Conservation (phyloP, 2,329 filamentous ascomycete genomes). For the Blumeria graminis region DNA sequence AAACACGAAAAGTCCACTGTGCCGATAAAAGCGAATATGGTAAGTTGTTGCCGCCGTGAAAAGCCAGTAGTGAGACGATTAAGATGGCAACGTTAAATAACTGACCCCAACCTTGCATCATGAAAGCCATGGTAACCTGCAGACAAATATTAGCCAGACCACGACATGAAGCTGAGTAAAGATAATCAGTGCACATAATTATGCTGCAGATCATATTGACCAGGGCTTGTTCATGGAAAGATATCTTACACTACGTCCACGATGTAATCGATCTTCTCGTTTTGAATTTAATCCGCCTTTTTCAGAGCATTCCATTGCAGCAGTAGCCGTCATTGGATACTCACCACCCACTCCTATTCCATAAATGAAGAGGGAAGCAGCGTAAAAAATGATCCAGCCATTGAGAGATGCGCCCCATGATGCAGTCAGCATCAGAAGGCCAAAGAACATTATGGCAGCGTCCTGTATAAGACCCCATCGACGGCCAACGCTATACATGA, state of each 20-base stretch:
- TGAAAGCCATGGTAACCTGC: conserved; percentile 66
- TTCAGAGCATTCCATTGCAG: conserved; percentile 80
- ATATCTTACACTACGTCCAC: conserved; percentile 43
- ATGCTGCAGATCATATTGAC: neutral
- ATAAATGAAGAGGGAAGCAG: conserved; percentile 85
- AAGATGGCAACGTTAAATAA: conserved; percentile 81
- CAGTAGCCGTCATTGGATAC: conserved; percentile 91
- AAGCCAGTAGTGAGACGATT: conserved; percentile 66
- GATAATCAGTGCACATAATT: too few species aligned
- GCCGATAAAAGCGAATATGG: conserved; percentile 57
- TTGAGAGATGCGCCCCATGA: conserved; percentile 72
- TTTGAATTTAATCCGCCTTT: conserved; percentile 60
- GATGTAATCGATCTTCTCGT: conserved; percentile 78
- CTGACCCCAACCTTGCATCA: conserved; percentile 98
- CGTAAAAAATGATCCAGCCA: conserved; percentile 94
- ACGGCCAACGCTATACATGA: conserved; percentile 47
- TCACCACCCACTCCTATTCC: conserved; percentile 57
- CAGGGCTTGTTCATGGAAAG: neutral
- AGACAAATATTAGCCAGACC: too few species aligned
- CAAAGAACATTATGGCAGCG: conserved; percentile 79
- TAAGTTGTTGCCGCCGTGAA: conserved; percentile 42
- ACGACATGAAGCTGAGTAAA: too few species aligned
- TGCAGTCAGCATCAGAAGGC: conserved; percentile 74
- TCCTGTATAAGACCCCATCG: conserved; percentile 93
- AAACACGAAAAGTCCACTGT: conserved; percentile 81